These are phyloP conservation scores for Colletotrichum tamarilloi DNA, from an alignment of 2,329 filamentous ascomycete species.

Conservation along the genomic window DNA sequence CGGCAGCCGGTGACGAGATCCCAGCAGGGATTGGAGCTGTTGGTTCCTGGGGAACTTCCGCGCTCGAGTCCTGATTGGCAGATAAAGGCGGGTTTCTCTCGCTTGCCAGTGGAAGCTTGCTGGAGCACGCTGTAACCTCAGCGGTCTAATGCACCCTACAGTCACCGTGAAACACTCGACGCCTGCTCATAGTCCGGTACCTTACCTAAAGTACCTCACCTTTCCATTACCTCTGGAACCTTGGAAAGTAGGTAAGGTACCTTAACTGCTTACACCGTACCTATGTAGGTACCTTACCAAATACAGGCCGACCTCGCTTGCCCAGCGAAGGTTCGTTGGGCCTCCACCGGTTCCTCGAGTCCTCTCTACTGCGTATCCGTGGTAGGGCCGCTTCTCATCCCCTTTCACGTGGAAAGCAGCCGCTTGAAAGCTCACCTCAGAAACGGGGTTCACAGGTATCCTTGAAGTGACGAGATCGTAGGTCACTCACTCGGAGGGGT, in stretches of 20 bases:
- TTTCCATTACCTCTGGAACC: background rate
- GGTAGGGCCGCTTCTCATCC: background rate
- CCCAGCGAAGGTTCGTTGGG: background rate
- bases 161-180: constrained; percentile 5
- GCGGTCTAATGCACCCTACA: background rate
- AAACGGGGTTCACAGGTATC: background rate
- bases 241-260: background rate
- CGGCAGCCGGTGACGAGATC: constrained; percentile 34
- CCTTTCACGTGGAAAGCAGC: constrained; percentile 11
- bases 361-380: background rate
- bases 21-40: constrained; percentile 35
- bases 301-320: background rate
- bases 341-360: constrained; percentile 15
- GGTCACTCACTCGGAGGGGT: constrained; percentile 7
- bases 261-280: too few species aligned
- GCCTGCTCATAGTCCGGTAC: background rate
- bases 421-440: background rate
- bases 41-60: constrained; percentile 30
- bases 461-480: constrained; percentile 8
- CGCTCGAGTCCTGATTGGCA: constrained; percentile 28
- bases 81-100: background rate
- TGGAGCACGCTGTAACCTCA: constrained; percentile 24
- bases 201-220: background rate
- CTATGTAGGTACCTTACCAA: too few species aligned
- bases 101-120: background rate